Evolutionary conservation across 345 rosid species (phyloP).

Genomic region (Brassica nigra): DNA sequence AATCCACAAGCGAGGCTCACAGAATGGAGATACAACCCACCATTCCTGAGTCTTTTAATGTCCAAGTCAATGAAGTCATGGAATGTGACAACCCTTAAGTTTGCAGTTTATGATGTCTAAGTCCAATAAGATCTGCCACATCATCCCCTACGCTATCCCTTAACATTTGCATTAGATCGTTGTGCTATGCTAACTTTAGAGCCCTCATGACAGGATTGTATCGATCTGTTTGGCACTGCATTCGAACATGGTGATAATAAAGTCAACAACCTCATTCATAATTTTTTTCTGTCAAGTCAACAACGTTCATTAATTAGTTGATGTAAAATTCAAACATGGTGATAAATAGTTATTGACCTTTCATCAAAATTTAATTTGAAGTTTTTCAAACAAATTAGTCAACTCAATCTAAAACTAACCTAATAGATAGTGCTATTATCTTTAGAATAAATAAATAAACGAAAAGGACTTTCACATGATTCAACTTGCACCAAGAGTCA

Average conservation of each 20-base stretch:
- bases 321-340: neutral
- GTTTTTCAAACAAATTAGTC: neutral
- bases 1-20: slow-evolving; percentile 29
- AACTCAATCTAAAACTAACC: neutral
- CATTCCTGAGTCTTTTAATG: slow-evolving; percentile 23
- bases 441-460: neutral
- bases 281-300: neutral
- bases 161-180: neutral
- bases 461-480: slow-evolving; percentile 33
- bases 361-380: neutral
- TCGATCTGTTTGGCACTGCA: neutral
- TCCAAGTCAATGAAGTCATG: slow-evolving; percentile 6
- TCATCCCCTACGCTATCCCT: neutral
- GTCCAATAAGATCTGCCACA: neutral
- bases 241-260: neutral
- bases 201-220: neutral
- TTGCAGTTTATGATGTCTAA: slow-evolving; percentile 3
- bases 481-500: slow-evolving; percentile 29
- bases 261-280: slow-evolving; percentile 9
- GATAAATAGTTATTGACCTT: neutral
- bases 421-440: slow-evolving; percentile 5
- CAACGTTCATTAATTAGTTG: neutral
- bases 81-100: slow-evolving; percentile 9
- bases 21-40: slow-evolving; percentile 29
- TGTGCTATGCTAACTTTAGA: neutral